Base-by-base conservation (phyloP, 345 rosid genomes). In the Turnera subulata region DNA sequence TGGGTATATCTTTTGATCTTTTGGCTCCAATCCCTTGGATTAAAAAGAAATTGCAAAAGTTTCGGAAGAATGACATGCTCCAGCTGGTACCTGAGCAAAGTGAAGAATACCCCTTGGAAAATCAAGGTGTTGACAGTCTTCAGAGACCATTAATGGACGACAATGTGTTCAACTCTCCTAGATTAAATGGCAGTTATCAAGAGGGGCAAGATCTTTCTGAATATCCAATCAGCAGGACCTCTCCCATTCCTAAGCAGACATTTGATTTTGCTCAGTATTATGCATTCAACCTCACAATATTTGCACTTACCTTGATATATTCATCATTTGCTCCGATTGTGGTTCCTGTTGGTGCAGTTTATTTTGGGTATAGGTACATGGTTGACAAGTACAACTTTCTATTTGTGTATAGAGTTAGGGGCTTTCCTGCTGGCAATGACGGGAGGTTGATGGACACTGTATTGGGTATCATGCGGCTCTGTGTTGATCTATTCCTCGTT, bases 371-470 rank as follows among this genome's bases (percentile, higher is more conserved):
- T 67, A 79, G 97, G 75, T 93, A 89, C 63, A 78, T 89, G 62
- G 99, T 93, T 0, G 97, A 93, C 74, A 89, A 93, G 71, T 93
- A 93, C 81, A 93, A 93, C 78, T 93, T 93, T 75, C 76, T 93
- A 18, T 93, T 83, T 53, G 86, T 89, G 15, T 93, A 89, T 71
- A 80, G 99, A 82, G 99, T 89, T 18, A 76, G 83, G 4, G 99
- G 97, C 15, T 93, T 93, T 68, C 96, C 99, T 61, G 94, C 97
- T 21, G 96, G 97, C 39, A 93, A 93, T 40, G 99, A 93, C 47
- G 99, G 99, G 66, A 93, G 85, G 81, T 73, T 93, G 70, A 89
- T 89, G 99, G 99, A 93, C 66, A 84, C 89, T 0, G 99, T 93
- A 23, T 46, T 93, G 73, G 60, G 85, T 62, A 73, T 89, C 62